phyloP scores from a whole-genome alignment of 495 filamentous ascomycete genomes.

The Chaetomidium leptoderma region DNA sequence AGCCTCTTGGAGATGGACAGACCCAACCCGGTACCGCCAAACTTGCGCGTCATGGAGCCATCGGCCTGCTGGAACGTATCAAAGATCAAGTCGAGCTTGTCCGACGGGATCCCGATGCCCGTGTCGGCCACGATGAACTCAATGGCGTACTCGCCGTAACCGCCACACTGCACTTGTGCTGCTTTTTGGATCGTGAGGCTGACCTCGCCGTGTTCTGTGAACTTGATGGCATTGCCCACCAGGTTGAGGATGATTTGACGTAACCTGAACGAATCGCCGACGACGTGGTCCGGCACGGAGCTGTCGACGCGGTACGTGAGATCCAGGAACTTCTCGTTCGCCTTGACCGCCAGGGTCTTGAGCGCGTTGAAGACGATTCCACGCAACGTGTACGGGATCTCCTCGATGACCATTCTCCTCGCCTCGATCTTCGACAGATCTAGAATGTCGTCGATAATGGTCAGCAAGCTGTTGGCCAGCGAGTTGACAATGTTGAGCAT shows the following conservation, averaged over 20 bases:
- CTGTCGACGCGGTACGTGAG: conserved; percentile 92
- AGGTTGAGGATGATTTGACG: conserved; percentile 89
- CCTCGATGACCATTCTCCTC: conserved; percentile 98
- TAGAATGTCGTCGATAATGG: conserved; percentile 98
- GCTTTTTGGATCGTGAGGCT: conserved; percentile 86
- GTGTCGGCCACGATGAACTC: conserved; percentile 97
- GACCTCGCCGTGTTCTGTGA: conserved; percentile 96
- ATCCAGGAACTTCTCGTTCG: conserved; percentile 94
- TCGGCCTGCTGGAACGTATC: conserved; percentile 99
- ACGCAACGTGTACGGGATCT: conserved; percentile 92
- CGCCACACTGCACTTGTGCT: conserved; percentile 52
- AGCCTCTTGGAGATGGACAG: conserved; percentile 94
- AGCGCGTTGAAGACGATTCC: conserved; percentile 97
- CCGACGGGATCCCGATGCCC: conserved; percentile 91
- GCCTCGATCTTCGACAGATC: conserved; percentile 99
- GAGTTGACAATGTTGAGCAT: conserved; percentile 99
- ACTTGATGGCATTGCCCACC: conserved; percentile 86
- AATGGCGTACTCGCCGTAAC: conserved; percentile 78
- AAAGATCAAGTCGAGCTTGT: conserved; percentile 97
- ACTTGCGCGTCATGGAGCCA: conserved; percentile 93
- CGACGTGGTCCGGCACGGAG: conserved; percentile 91
- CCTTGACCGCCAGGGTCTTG: conserved; percentile 92
- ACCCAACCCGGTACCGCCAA: conserved; percentile 93
- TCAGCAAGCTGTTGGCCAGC: conserved; percentile 91
- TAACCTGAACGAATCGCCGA: conserved; percentile 94